Conservation (phyloP, 1,284 basidiomycete species). For the Rhodotorula sp. region DNA sequence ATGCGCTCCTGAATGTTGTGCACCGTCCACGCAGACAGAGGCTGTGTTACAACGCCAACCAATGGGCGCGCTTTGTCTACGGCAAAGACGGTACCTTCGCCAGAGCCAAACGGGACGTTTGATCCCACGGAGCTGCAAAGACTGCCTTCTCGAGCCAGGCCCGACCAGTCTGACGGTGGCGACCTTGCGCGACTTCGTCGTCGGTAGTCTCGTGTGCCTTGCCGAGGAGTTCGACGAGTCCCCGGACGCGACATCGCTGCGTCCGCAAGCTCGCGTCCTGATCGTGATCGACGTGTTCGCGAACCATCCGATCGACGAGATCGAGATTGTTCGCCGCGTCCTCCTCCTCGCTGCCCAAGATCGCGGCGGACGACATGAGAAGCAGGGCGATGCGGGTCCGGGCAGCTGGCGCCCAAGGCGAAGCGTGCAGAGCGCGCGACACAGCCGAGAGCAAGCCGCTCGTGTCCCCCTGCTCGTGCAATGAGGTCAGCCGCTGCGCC, state of each 20-base stretch:
- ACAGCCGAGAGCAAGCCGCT: slow-evolving; percentile 16
- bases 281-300: not conserved
- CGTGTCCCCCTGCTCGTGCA: slow-evolving; percentile 8
- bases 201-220: not conserved
- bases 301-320: slow-evolving; percentile 20
- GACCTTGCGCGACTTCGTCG: not conserved
- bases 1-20: no score
- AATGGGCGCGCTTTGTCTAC: no score
- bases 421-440: slow-evolving; percentile 30
- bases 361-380: slow-evolving; percentile 3
- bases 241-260: not conserved
- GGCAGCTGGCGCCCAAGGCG: slow-evolving; percentile 25
- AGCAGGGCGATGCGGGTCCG: slow-evolving; percentile 25
- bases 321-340: slow-evolving; percentile 15
- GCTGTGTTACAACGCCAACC: no score
- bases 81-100: no score
- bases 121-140: slow-evolving; percentile 25
- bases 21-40: no score
- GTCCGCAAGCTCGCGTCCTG: slow-evolving; percentile 11
- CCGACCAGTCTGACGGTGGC: not conserved
- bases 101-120: not conserved
- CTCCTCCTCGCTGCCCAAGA: not conserved
- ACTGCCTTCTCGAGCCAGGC: slow-evolving; percentile 20
- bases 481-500: not conserved
- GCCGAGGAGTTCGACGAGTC: not conserved